Evolutionary conservation across 306 rosid species (phyloP), one percentile per base, ranked within the genome.

Genomic region (Glycine latifolia): DNA sequence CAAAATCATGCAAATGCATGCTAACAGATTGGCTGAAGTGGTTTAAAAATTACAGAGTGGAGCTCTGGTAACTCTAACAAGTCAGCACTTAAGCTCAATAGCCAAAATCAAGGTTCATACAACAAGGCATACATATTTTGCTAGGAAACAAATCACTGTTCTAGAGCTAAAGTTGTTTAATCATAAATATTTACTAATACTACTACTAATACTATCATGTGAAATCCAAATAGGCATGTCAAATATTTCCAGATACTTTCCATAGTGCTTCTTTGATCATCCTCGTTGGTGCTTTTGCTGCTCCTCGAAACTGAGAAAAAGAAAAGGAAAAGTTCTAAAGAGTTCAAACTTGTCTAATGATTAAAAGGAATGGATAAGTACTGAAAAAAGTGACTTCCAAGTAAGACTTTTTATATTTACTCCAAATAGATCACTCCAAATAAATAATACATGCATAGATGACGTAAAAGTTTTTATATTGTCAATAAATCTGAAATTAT

Each of bases 301-400:
- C 86, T 73, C 98, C 98, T 76, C 88, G 86, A 85, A 89, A 89
- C 98, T 94, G 92, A 75, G 86, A 37, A 85, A 75, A 88, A 37
- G 84, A 87, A 77, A 69, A 55, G 61, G 60, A 16, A 61, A 83
- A 39, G 11, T 15, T n/a, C 43, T 37, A 31, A 43, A 59, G 59
- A 80, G 10, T 53, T 60, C 56, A 86, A 31, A 59, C 77, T 71
- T 70, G 54, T 72, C 46, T 54, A 73, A 71, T 10, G 8, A 52
- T 48, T 60, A 16, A 62, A 83, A 39, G 11, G 39, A 70, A 17
- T 35, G 53, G 31, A 35, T 54, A 13, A 85, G 41, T 52, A n/a
- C 7, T 5, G 59, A 67, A 20, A 47, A 76, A 76, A 56, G 0
- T 41, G 6, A 47, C 11, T 60, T 41, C 71, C 43, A 20, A 4